Evolutionary conservation across 192 early-diverging fungal genomes (phyloP), one percentile per base, ranked within the genome.

Genomic region (Coemansia asiatica): DNA sequence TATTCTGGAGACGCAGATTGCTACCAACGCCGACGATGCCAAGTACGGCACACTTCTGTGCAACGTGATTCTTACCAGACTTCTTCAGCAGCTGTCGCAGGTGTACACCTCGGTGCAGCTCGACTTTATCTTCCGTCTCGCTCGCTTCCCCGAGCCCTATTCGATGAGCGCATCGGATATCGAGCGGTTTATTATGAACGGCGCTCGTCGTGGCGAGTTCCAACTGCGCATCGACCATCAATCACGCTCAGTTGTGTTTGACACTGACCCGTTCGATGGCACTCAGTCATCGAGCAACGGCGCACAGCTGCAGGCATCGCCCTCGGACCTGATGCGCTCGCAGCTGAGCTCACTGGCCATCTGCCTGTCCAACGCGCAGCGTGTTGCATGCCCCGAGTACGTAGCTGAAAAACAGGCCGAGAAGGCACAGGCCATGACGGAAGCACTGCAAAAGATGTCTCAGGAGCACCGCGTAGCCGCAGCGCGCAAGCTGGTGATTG

Each of bases 131-230:
- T 85, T 95, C 35, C 80, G 92, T 27, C 84, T 99, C 38, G 91
- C 94, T 21, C 84, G 88, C 27, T 96, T 99, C 88, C 90, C 92
- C 18, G 86, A 84, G 26, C 91, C 90, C 16, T 92, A 90, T 85
- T 88, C 86, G 81, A 92, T 92, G 76, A 90, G 89, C 58, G 86
- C 92, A 12, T 87, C 91, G 29, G 86, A 85, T 8, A 95, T 99
- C 66, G 97, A 99, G 85, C 94, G 95, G 74, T 96, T 99, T 77
- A 93, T 99, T 64, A 95, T 98, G 94, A 91, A 95, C 81, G 97
- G 96, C 35, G 94, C 92, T 74, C 90, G 95, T 53, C 94, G 92
- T 75, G 95, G 95, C 28, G 97, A 99, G 75, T 86, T 99, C 68
- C 87, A 87, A 56, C 96, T 99, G 67, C 91, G 95, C 56, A 86